These are phyloP conservation scores for Claviceps maximensis DNA, from an alignment of 2,329 filamentous ascomycete genomes.

Conservation along the genomic window DNA sequence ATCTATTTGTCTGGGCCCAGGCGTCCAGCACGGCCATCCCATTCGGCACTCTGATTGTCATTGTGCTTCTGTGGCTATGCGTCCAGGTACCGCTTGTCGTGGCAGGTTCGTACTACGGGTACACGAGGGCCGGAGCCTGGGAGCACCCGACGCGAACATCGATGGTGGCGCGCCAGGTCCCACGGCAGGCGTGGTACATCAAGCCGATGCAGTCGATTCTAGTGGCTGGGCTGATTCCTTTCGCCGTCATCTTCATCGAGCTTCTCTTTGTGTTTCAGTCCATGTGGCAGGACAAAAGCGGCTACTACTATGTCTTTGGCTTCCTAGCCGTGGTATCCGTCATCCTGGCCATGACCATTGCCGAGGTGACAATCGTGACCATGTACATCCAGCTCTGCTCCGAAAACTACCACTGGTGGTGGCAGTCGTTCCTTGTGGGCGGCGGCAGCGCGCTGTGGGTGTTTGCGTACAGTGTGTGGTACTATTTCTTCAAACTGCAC, in stretches of 20 bases:
- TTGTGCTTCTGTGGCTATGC: slow-evolving; percentile 68
- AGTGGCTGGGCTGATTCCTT: slow-evolving; percentile 66
- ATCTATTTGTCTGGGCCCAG: slow-evolving; percentile 83
- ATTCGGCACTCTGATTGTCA: slow-evolving; percentile 61
- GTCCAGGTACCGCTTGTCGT: slow-evolving; percentile 80
- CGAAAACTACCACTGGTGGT: slow-evolving; percentile 89
- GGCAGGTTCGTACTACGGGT: slow-evolving; percentile 66
- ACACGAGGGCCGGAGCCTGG: slow-evolving; percentile 52
- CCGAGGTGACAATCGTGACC: slow-evolving; percentile 72
- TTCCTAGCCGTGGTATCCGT: slow-evolving; percentile 63
- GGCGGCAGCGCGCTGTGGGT: slow-evolving; percentile 69
- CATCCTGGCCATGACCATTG: slow-evolving; percentile 62
- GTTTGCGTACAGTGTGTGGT: slow-evolving; percentile 72
- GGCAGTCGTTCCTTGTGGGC: slow-evolving; percentile 73
- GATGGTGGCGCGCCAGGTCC: slow-evolving; percentile 58
- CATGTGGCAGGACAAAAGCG: slow-evolving; percentile 80
- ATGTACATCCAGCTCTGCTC: slow-evolving; percentile 72
- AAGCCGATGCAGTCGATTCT: slow-evolving; percentile 50
- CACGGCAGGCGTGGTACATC: slow-evolving; percentile 63
- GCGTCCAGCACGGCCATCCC: slow-evolving; percentile 79
- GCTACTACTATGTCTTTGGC: slow-evolving; percentile 86
- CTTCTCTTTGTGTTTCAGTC: slow-evolving; percentile 78
- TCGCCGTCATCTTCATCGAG: slow-evolving; percentile 80
- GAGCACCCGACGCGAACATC: slow-evolving; percentile 72
- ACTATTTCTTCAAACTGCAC: slow-evolving; percentile 68